Evolutionary conservation across 495 filamentous ascomycete species (phyloP), one percentile per base, ranked within the genome.

Genomic region (Penicillium paxilli): DNA sequence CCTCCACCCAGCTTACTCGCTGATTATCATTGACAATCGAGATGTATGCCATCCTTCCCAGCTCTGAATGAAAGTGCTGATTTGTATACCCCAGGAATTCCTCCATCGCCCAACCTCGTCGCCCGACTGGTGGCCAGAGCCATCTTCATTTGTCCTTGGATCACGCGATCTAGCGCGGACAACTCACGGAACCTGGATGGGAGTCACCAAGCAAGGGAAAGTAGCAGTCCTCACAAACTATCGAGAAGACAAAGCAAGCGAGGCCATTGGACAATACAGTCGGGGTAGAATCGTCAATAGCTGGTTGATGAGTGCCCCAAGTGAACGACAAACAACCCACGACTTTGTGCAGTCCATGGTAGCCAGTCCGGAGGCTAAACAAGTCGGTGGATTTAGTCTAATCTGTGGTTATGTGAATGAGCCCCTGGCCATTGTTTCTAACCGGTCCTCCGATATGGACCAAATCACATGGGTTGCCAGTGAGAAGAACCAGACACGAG

Each of bases 151-250:
- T 57, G 76, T 90, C 57, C 81, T 90, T 21, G 86, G 81, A 22
- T 87, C 86, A 37, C 82, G 85, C 49, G 87, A 90, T 64, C 77
- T 90, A 11, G 80, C 86, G 12, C 80, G 87, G 16, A 57, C 78
- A 12, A 83, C 78, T 20, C 82, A 84, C 47, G 94, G 94, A 21
- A 98, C 95, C 40, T 99, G 95, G 94, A 84, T 98, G 50, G 94
- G 92, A 24, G 80, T 99, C 55, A 97, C 91, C 33, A 84, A 79
- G 52, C 75, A 86, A 26, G 94, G 94, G 14, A 90, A 90, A 54
- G 73, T 99, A 44, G 92, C 95, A 11, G 86, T 95, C 30, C 80
- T 99, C 30, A 98, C 95, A 49, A 99, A 99, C 76, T 97, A 91
- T 65, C 88, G 90, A 48, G 94, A 98, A 75, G 55, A 66, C 12